A percentile compares a stretch with the other conserved stretches of the same genome.
phyloP scores from a whole-genome alignment of 805 yeast genomes.

The Alloascoidea africana region DNA sequence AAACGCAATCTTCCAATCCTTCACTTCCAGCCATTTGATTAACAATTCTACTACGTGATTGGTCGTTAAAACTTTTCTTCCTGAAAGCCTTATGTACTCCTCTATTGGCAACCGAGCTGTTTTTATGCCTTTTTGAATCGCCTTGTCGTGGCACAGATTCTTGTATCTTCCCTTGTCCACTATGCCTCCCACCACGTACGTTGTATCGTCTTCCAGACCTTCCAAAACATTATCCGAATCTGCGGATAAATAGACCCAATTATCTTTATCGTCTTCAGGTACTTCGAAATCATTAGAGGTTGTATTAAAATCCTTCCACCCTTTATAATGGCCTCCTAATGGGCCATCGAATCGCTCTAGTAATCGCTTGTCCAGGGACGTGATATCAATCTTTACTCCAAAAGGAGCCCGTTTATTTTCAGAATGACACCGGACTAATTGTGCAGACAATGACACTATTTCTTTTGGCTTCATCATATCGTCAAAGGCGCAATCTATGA shows the following conservation, averaged over 20 bases:
- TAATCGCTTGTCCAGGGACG: slow-evolving; percentile 53
- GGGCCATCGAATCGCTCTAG: slow-evolving; percentile 52
- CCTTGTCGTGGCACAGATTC: slow-evolving; percentile 66
- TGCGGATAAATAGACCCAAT: slow-evolving; percentile 63
- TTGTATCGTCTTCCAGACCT: slow-evolving; percentile 47
- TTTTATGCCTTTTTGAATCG: slow-evolving; percentile 49
- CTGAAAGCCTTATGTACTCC: slow-evolving; percentile 66
- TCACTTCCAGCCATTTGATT: slow-evolving; percentile 62
- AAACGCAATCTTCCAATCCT: slow-evolving; percentile 79
- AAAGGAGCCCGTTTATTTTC: slow-evolving; percentile 49
- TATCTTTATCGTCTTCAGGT: slow-evolving; percentile 18
- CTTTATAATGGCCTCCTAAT: slow-evolving; percentile 35
- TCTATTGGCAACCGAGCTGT: slow-evolving; percentile 81
- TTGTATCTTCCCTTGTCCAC: slow-evolving; percentile 84
- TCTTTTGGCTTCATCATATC: slow-evolving; percentile 73
- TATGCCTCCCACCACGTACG: slow-evolving; percentile 88
- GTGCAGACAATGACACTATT: slow-evolving; percentile 55
- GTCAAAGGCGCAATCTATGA: slow-evolving; percentile 88
- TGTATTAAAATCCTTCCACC: slow-evolving; percentile 57
- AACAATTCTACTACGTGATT: slow-evolving; percentile 88
- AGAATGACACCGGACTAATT: slow-evolving; percentile 70
- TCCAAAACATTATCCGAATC: slow-evolving; percentile 65
- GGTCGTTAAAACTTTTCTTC: slow-evolving; percentile 83
- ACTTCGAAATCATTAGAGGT: slow-evolving; percentile 21
- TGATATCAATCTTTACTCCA: slow-evolving; percentile 41